These are phyloP conservation scores for Halophytophthora polymorphica DNA, from an alignment of 352 stramenopile species.

Conservation along the genomic window DNA sequence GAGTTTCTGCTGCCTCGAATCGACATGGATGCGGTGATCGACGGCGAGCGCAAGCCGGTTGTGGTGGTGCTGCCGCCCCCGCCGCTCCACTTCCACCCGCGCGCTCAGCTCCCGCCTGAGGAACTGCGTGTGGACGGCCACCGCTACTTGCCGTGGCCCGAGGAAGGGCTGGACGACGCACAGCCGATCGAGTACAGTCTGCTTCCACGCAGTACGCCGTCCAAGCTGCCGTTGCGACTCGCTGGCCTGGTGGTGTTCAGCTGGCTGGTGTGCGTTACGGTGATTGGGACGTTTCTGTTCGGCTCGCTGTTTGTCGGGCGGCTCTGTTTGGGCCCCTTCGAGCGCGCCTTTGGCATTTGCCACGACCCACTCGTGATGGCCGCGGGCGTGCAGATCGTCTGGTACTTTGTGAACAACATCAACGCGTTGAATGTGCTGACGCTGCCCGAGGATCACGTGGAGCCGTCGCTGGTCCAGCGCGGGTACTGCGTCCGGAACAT, in stretches of 20 bases:
- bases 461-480: constrained; percentile 47
- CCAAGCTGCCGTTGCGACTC: constrained; percentile 53
- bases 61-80: constrained; percentile 58
- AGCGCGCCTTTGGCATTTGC: constrained; percentile 60
- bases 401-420: constrained; percentile 67
- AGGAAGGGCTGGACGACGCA: constrained; percentile 73
- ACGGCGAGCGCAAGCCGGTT: constrained; percentile 28
- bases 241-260: constrained; percentile 46
- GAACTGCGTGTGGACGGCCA: constrained; percentile 67
- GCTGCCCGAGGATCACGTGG: constrained; percentile 58
- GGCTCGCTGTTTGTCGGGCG: constrained; percentile 66
- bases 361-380: constrained; percentile 79
- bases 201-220: constrained; percentile 47
- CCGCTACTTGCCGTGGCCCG: constrained; percentile 79
- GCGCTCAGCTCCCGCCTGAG: constrained; percentile 61
- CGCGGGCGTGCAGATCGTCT: constrained; percentile 70
- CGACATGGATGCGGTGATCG: constrained; percentile 28
- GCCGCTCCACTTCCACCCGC: constrained; percentile 80
- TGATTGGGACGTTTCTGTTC: constrained; percentile 65
- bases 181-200: constrained; percentile 71
- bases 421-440: constrained; percentile 59
- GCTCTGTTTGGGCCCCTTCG: constrained; percentile 64
- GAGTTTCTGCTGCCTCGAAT: constrained; percentile 70
- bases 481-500: constrained; percentile 75
- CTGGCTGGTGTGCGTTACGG: constrained; percentile 57